These are phyloP conservation scores for Gentiana straminea DNA, from an alignment of 257 asterid genomes.

Conservation along the genomic window DNA sequence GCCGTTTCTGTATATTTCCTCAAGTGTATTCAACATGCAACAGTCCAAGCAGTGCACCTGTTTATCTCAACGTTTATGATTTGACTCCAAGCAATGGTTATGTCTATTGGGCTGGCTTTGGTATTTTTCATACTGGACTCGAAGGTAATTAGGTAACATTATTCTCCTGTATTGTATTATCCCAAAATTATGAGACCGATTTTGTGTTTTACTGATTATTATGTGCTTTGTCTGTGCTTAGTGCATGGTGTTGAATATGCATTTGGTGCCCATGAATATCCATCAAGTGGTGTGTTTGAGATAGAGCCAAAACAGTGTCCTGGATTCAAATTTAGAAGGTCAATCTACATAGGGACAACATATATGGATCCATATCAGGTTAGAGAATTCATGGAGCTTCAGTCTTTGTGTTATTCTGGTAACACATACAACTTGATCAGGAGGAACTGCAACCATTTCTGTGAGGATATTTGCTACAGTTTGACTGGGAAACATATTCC, in stretches of 20 bases:
- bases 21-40: constrained; percentile 31
- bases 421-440: constrained; percentile 61
- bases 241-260: constrained; percentile 81
- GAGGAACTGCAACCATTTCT: constrained; percentile 90
- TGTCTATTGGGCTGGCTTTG: constrained; percentile 84
- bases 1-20: constrained; percentile 46
- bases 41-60: constrained; percentile 40
- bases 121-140: constrained; percentile 83
- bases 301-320: constrained; percentile 81
- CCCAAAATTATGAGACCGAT: too few species aligned
- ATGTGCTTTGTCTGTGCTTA: constrained; percentile 18
- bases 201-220: too few species aligned
- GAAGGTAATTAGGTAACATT: constrained; percentile 37
- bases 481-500: constrained; percentile 67
- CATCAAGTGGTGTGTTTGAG: constrained; percentile 78
- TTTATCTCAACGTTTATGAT: constrained; percentile 78
- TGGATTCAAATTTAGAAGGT: constrained; percentile 68
- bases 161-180: too few species aligned
- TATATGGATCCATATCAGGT: constrained; percentile 47
- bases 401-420: constrained; percentile 48
- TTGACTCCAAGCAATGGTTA: constrained; percentile 64
- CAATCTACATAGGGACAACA: constrained; percentile 64
- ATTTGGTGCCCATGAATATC: constrained; percentile 72
- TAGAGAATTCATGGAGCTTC: constrained; percentile 62
- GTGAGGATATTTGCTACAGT: constrained; percentile 63